A percentile compares a stretch with the other conserved stretches of the same genome.
phyloP scores from a whole-genome alignment of 192 early-diverging fungal genomes.

The Jimgerdemannia lactiflua region DNA sequence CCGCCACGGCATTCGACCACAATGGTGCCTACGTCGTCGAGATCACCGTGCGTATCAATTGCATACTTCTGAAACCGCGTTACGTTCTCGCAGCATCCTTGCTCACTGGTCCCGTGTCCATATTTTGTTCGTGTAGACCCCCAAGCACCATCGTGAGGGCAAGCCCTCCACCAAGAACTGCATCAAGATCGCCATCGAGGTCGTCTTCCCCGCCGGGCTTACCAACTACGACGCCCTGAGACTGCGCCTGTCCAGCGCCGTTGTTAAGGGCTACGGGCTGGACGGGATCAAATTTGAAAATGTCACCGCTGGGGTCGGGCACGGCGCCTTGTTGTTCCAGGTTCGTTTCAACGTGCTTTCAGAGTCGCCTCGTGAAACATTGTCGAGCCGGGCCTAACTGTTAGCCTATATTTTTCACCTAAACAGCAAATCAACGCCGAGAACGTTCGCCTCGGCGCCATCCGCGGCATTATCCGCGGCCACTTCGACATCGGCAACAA shows the following conservation, averaged over 20 bases:
- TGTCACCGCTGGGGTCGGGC: slow-evolving; percentile 22
- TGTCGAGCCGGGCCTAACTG: not conserved
- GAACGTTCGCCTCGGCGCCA: not conserved
- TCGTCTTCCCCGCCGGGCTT: slow-evolving; percentile 17
- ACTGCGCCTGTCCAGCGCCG: slow-evolving; percentile 11
- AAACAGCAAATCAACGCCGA: not conserved
- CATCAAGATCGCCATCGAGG: slow-evolving; percentile 17
- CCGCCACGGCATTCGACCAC: slow-evolving; percentile 16
- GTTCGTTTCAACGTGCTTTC: not conserved
- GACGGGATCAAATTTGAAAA: slow-evolving; percentile 14
- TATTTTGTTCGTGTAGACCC: not conserved
- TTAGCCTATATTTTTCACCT: not conserved
- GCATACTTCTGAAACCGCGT: not conserved
- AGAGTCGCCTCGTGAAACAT: not conserved
- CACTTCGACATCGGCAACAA: not conserved
- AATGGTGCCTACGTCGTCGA: slow-evolving; percentile 24
- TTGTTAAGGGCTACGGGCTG: slow-evolving; percentile 6
- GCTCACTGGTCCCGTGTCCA: not conserved
- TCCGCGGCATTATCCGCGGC: not conserved
- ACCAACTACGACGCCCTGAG: slow-evolving; percentile 11
- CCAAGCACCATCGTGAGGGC: not conserved
- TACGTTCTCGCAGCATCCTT: not conserved
- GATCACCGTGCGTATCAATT: slow-evolving; percentile 2
- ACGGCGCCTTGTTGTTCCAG: slow-evolving; percentile 19
- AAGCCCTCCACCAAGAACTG: slow-evolving; percentile 3